Evolutionary conservation across 2,329 filamentous ascomycete genomes (phyloP).

Genomic region (Parascedosporium putredinis): DNA sequence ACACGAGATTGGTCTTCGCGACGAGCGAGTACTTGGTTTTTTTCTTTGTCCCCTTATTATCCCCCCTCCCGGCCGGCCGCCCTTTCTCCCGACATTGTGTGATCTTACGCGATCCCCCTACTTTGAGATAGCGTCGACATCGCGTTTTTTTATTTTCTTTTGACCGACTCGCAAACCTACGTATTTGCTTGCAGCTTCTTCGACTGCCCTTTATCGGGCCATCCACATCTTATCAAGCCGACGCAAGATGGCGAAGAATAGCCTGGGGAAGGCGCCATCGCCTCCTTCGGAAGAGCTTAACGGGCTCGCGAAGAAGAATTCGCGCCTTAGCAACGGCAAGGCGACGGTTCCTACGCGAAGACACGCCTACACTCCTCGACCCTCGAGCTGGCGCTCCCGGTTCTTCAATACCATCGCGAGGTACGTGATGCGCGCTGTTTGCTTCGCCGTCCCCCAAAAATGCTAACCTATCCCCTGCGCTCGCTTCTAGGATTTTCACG

Average conservation of each 20-base stretch:
- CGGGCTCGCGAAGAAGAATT: slow-evolving; percentile 23
- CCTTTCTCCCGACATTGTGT: no score
- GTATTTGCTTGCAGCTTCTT: not conserved
- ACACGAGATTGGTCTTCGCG: no score
- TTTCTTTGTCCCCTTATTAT: no score
- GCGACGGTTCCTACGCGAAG: slow-evolving; percentile 14
- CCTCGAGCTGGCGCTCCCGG: slow-evolving; percentile 16
- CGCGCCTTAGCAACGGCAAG: slow-evolving; percentile 2
- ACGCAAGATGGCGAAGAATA: not conserved
- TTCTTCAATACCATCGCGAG: slow-evolving; percentile 42
- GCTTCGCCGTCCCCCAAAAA: not conserved
- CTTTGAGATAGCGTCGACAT: not conserved
- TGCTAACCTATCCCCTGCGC: slow-evolving; percentile 7
- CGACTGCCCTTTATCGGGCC: not conserved
- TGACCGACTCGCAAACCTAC: no score
- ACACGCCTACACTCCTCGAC: slow-evolving; percentile 14
- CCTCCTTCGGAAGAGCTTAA: slow-evolving; percentile 29
- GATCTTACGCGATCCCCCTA: no score
- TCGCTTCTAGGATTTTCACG: slow-evolving; percentile 51
- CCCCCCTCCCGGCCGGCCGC: no score
- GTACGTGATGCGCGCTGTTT: slow-evolving; percentile 24
- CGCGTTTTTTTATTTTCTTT: not conserved
- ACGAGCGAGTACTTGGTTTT: not conserved
- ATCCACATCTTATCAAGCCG: not conserved
- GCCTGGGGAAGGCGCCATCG: not conserved